A percentile compares a stretch with the other conserved stretches of the same genome.
These are phyloP conservation scores for Pholiota conissans DNA, from an alignment of 768 basidiomycete genomes.

Conservation along the genomic window DNA sequence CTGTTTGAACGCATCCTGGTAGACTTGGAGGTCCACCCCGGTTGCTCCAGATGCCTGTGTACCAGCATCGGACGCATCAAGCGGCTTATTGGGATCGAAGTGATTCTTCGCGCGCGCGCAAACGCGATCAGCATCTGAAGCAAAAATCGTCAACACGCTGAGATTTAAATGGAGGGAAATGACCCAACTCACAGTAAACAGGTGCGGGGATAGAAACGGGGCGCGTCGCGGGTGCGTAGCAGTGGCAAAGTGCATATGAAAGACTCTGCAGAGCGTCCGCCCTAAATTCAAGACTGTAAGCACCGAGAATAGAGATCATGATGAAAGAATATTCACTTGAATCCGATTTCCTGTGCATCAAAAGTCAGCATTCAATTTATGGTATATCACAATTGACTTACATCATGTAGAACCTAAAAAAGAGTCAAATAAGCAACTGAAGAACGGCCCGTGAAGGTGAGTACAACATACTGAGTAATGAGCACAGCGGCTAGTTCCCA, in stretches of 20 bases:
- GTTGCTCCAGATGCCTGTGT: constrained; percentile 35
- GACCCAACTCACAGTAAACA: constrained; percentile 72
- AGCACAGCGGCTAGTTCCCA: constrained; percentile 65
- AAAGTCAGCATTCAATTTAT: not conserved
- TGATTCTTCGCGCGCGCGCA: constrained; percentile 18
- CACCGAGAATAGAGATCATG: too few species aligned
- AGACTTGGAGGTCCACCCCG: constrained; percentile 39
- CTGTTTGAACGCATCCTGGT: constrained; percentile 45
- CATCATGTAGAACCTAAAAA: constrained; percentile 40
- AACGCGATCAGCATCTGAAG: constrained; percentile 69
- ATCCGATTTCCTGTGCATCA: constrained; percentile 42
- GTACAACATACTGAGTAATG: constrained; percentile 44
- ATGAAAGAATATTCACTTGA: constrained; percentile 44
- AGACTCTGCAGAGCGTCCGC: constrained; percentile 66
- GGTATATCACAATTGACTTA: constrained; percentile 18
- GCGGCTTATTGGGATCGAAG: constrained; percentile 36
- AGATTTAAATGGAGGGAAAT: too few species aligned
- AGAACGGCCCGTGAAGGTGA: not conserved
- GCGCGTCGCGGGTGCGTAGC: constrained; percentile 74
- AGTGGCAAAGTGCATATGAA: constrained; percentile 71
- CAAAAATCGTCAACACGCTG: too few species aligned
- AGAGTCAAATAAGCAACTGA: not conserved
- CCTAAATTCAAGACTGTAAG: too few species aligned
- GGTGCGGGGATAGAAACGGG: constrained; percentile 83
- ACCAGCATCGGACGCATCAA: constrained; percentile 39